Evolutionary conservation across 2,329 filamentous ascomycete species (phyloP), one percentile per base, ranked within the genome.

Genomic region (Fusarium tupiense): DNA sequence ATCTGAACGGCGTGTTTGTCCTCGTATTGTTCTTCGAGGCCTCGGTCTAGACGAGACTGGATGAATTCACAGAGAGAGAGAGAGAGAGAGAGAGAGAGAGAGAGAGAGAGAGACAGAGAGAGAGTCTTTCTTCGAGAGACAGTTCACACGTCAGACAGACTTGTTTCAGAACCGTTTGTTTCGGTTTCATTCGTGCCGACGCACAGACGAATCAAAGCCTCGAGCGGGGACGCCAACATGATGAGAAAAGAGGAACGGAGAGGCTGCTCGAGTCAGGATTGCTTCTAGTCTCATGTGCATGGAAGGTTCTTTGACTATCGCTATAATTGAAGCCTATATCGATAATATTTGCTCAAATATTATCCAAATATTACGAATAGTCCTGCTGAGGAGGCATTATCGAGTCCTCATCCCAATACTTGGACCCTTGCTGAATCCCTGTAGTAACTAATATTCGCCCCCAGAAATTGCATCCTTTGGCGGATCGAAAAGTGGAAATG

Each of bases 141-240:
- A n/a, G 35, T 58, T 59, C 61, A 61, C 61, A 57, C 52, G 62
- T 71, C 47, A 74, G 72, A 66, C 68, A 74, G 72, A 61, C 68
- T 41, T 41, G 72, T 74, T 74, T 74, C 72, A 74, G 72, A 74
- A 73, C 60, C 53, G 60, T 74, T 62, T 74, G 64, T 74, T 75
- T 74, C 53, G 69, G 72, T 69, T 74, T 72, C 68, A 65, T 69
- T 74, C 62, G 61, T 46, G 49, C 49, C 43, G 59, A 70, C 50
- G 31, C 37, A 65, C 37, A 43, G 44, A 35, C 66, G 53, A 70
- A 70, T 70, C 46, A 59, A 54, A 70, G 66, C 29, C 29, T 60
- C 17, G 3, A 64, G 64, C 60, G 58, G 62, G 67, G 50, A 59
- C 66, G 46, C 67, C 66, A 70, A 60, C 52, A 14, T 17, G 16